Base-by-base conservation (phyloP, 2,329 filamentous ascomycete species). In the Diaporthe aspalathi region DNA sequence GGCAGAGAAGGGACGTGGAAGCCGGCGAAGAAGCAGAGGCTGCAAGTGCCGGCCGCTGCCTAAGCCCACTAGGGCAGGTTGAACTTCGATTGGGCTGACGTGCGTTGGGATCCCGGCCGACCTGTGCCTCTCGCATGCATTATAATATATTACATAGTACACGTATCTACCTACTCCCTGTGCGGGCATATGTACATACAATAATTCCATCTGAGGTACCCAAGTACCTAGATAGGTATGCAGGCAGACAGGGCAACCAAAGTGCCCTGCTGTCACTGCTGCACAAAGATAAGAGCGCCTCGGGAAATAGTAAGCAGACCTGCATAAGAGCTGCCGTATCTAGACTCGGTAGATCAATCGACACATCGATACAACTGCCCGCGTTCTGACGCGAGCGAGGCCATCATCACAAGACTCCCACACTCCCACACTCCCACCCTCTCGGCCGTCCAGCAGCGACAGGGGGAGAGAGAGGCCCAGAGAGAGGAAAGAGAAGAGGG, bases 11-110 rank as follows among this genome's bases (percentile, higher is more conserved):
- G 43, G 66, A 35, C 32, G 32, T 71, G 40, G 63, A 67, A 68
- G 62, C 63, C 56, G 54, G 49, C 45, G 56, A 53, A 68, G 43
- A 67, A 57, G 52, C 20, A 43, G 32, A 62, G 43, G 43, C 67
- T 62, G 45, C 67, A 65, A 71, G 27, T 71, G 71, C 71, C 65
- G 71, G 60, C 27, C 35, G 40, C 53, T 47, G 68, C 5, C 71
- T 71, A 72, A 65, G 68, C 71, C 71, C 47, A 38, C 47, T 68
- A 56, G 24, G 71, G 71, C 71, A 73, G 71, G 63, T 65, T 47
- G 68, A 68, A 24, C 45, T 65, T 50, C 60, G 16, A 50, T 29
- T 29, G 47, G 68, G 62, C 50, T 68, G 53, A 54, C 49, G 32
- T 22, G 45, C 43, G 45, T 65, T 65, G 60, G 45, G 27, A 24